Evolutionary conservation across 2,329 filamentous ascomycete genomes (phyloP), one percentile per base, ranked within the genome.

Genomic region (Eutypa lata): DNA sequence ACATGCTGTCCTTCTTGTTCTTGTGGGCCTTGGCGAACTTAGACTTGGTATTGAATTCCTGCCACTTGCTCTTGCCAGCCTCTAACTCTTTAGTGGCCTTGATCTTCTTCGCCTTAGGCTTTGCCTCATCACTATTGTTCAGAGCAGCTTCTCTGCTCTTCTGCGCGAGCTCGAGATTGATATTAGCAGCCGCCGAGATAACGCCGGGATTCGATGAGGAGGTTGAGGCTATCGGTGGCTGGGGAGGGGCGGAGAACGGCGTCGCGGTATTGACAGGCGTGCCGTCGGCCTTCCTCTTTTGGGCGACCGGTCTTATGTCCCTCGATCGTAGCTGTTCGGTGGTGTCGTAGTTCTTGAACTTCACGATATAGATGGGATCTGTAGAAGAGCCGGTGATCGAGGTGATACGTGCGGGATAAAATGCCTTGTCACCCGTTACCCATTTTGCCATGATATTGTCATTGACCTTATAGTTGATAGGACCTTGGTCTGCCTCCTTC

Each of bases 1-100:
- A 97, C 92, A 97, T 97, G 78, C 91, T 96, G 47, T 96, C 90
- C 74, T 96, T 96, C 76, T 93, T 93, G 22, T 70, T 70, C 50
- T 73, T 73, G 42, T 75, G 73, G 4, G 74, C 60, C 69, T 87
- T 88, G 59, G 78, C 83, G 58, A 84, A 76, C 67, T 90, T 92
- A 46, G 80, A 82, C 70, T 95, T 96, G 65, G 81, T 79, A 59
- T 86, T 89, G 71, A 96, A 99, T 58, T 95, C 90, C 68, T 97
- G 89, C 94, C 94, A 99, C 68, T 94, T 96, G 66, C 76, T 89
- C 77, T 96, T 96, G 66, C 89, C 88, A 57, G 86, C 89, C 75
- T 97, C 93, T 22, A 97, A 80, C 68, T 95, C 90, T 70, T 92
- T 94, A 56, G 87, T 94, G 48, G 91, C 90, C 73, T 92, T 94